Evolutionary conservation across 75 land plant genomes (phyloP), one percentile per base, ranked within the genome.

Genomic region (Pinus tabuliformis): DNA sequence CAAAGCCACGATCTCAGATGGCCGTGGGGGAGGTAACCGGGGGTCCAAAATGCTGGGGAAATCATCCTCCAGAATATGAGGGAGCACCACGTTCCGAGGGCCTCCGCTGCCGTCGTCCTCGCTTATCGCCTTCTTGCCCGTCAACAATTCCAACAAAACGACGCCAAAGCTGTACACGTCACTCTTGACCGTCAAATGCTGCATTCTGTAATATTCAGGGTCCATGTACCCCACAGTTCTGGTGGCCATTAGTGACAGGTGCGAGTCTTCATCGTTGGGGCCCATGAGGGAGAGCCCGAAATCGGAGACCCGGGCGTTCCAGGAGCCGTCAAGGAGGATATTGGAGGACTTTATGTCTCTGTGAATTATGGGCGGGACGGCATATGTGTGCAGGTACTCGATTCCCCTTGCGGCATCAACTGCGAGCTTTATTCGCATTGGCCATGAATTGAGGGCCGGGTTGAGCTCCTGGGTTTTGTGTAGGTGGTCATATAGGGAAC

Each of bases 111-210:
- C 83, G 0, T 74, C 82, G 26, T 68, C 72, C 57, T 22, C 58
- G 74, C 85, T 85, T 7, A 94, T 90, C 3, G 90, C 97, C 36
- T 76, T 82, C 49, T 74, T 36, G 2, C 97, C 97, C 1, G 92
- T 81, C 58, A 94, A 75, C 3, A 94, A 63, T 72, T 94, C 97
- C 18, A 94, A 72, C 58, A 94, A 66, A 13, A 94, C 88, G 1
- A 94, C 90, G 0, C 97, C 97, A 60, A 91, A 91, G 78, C 97
- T 91, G 76, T 94, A 94, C 17, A 94, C 95, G 70, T 94, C 97
- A 63, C 95, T 91, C 83, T 94, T 94, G 18, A 80, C 76, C 1
- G 94, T 91, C 42, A 94, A 72, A 12, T 81, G 77, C 65, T 90
- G 94, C 2, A 86, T 80, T 76, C 92, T 73, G 81, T 89, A 94